Evolutionary conservation across 1,284 basidiomycete species (phyloP).

Genomic region (Ceratobasidium sp.): DNA sequence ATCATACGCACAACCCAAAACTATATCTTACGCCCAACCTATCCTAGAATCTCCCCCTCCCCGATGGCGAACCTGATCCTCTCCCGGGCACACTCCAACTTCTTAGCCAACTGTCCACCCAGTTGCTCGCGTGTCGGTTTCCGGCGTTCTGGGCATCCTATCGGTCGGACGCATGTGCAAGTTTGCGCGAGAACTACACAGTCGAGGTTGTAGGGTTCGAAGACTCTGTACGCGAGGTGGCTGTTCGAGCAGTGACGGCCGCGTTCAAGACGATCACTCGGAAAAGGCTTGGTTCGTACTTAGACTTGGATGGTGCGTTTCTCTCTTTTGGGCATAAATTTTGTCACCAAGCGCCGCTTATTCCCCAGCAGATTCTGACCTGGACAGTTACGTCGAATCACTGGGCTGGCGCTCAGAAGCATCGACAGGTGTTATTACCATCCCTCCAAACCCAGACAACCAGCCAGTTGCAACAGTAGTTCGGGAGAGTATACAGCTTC

Average conservation of each 20-base stretch:
- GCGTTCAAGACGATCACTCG: slow-evolving; percentile 82
- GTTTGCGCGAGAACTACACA: slow-evolving; percentile 86
- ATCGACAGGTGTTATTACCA: slow-evolving; percentile 69
- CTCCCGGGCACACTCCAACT: slow-evolving; percentile 80
- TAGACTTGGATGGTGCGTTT: slow-evolving; percentile 74
- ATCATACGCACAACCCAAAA: slow-evolving; percentile 25
- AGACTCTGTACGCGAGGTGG: slow-evolving; percentile 81
- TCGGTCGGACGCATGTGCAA: slow-evolving; percentile 74
- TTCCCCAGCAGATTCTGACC: slow-evolving; percentile 65
- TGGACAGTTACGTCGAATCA: slow-evolving; percentile 75
- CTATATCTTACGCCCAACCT: slow-evolving; percentile 41
- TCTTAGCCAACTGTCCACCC: slow-evolving; percentile 79
- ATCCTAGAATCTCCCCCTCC: slow-evolving; percentile 61
- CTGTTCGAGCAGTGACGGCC: slow-evolving; percentile 80
- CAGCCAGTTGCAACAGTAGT: slow-evolving; percentile 95
- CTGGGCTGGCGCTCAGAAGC: slow-evolving; percentile 83
- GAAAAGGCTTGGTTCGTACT: slow-evolving; percentile 78
- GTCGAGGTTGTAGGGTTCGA: slow-evolving; percentile 86
- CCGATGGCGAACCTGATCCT: slow-evolving; percentile 83
- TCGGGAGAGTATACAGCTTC: slow-evolving; percentile 89
- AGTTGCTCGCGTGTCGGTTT: slow-evolving; percentile 90
- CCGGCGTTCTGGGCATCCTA: slow-evolving; percentile 88
- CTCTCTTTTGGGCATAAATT: slow-evolving; percentile 55
- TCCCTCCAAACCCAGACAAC: slow-evolving; percentile 94
- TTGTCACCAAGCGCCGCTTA: slow-evolving; percentile 47